Base-by-base conservation (phyloP, 2,329 filamentous ascomycete genomes). In the Lomentospora prolificans region DNA sequence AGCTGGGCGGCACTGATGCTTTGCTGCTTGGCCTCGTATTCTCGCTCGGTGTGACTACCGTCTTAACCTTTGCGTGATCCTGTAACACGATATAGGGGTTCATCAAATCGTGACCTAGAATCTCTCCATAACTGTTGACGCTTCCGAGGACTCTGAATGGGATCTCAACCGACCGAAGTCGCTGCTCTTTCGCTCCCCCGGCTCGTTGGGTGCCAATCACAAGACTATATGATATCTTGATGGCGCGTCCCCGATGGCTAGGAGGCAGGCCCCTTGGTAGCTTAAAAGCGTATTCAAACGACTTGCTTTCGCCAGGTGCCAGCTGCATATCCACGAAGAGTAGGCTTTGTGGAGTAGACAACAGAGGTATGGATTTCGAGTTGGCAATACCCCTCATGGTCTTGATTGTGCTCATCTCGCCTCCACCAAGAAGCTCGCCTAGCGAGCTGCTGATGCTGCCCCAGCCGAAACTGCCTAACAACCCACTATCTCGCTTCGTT, bases 261-360 rank as follows among this genome's bases (percentile, higher is more conserved):
- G 94, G 92, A 22, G 94, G 94, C n/a, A 99, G 72, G 0, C 92
- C 92, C 64, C 84, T 85, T 0, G 94, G 94, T 55, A 99, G 73
- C 48, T 81, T 86, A 67, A 96, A 96, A 1, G 83, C 81, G 68
- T 96, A 99, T 52, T 87, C 89, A 64, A 87, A 99, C 51, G 85
- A 87, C 62, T 82, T 86, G 68, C 90, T 95, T 70, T 99, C 90
- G 1, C 92, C 94, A 0, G 94, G 91, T 5, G 81, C 85, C 22
- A 99, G 79, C 63, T 87, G 84, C 56, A 99, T 75, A 68, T 99
- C 91, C 55, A 99, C 94, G 68, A 99, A 99, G 10, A 99, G 74
- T 59, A 99, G 89, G 2, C 90, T 96, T 70, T 97, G 94, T 1
- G 92, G 91, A 4, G 92, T 97, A 14, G 89, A 94, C n/a, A 99